Evolutionary conservation across 352 stramenopile species (phyloP), one percentile per base, ranked within the genome.

Genomic region (Peronospora farinosa): DNA sequence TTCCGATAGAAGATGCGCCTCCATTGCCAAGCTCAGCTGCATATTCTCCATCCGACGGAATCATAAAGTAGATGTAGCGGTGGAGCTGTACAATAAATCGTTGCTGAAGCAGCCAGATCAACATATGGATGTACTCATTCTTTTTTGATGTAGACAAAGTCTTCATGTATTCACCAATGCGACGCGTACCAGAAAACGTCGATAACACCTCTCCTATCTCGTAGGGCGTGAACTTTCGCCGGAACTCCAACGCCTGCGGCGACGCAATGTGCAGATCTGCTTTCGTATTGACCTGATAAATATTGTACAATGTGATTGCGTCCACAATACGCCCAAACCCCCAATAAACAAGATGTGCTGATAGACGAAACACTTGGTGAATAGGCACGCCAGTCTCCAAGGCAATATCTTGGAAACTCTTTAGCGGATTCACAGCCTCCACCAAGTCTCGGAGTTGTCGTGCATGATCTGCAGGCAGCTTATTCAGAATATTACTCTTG

Each of bases 51-150:
- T 86, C 77, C 3, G 72, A 78, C 7, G 76, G 79, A 33, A 92
- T 74, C 74, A 94, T 86, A 55, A 94, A 88, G 39, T 92, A 90
- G 7, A 94, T 78, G 45, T 92, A 94, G 16, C 78, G 78, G 42
- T 94, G 84, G 28, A 94, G 47, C 55, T 94, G 84, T 25, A 86
- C 63, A 45, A 94, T 75, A 56, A 91, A 89, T 36, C 87, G 72
- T 21, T 84, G 68, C 47, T 92, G 75, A n/a, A 95, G 61, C 8
- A 95, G 59, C 84, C 84, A 95, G 27, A 92, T 78, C 42, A 94
- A 67, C 69, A 94, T 91, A 57, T 91, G 74, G 37, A 94, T 72
- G 58, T 92, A 92, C 74, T 92, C 78, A 25, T 79, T 72, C 46
- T 94, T 92, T 54, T 86, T 83, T 11, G 58, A 32, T 0, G 58